Base-by-base conservation (phyloP, 2,329 filamentous ascomycete species). In the Fusarium scirpi region DNA sequence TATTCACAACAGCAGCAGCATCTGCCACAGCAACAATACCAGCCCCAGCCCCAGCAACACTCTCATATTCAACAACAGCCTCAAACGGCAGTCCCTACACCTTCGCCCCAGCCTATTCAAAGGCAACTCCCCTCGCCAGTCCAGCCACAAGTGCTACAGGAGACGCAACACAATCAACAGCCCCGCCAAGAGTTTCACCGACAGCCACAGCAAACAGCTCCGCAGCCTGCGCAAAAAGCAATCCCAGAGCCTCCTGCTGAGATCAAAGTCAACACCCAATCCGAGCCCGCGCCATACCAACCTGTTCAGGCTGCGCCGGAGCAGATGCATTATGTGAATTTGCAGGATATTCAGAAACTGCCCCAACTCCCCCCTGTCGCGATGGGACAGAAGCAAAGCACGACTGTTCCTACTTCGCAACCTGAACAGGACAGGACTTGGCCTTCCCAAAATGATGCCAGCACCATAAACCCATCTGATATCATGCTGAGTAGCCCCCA, bases 331-430 rank as follows among this genome's bases (percentile, higher is more conserved):
- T 82, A 79, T 69, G 80, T 82, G 38, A 82, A 81, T 44, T 69
- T 80, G 43, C 78, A 80, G 58, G 79, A 81, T 47, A 80, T 82
- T 20, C 79, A 81, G 47, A 76, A 76, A 43, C 67, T 77, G 13
- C 79, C 78, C 8, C 71, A 72, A 24, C 74, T 73, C 11, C 76
- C 72, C 34, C 72, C 76, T n/a, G 51, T 74, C 10, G 53, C 69
- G 12, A 74, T 75, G 68, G 69, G 73, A 3, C 72, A 70, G 20
- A 56, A 62, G 1, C 70, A 73, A 45, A 76, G 74, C 63, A 46
- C 41, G 10, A 8, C 67, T 41, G n/a, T 47, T 48, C 51, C 63
- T 58, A 13, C 49, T 48, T 53, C 63, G 53, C 47, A 62, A 9
- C 61, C 63, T 7, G 65, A 73, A 12, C 53, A 70, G 38, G 58